Conservation (phyloP, 2,329 filamentous ascomycete species). For the Arthroderma uncinatum region DNA sequence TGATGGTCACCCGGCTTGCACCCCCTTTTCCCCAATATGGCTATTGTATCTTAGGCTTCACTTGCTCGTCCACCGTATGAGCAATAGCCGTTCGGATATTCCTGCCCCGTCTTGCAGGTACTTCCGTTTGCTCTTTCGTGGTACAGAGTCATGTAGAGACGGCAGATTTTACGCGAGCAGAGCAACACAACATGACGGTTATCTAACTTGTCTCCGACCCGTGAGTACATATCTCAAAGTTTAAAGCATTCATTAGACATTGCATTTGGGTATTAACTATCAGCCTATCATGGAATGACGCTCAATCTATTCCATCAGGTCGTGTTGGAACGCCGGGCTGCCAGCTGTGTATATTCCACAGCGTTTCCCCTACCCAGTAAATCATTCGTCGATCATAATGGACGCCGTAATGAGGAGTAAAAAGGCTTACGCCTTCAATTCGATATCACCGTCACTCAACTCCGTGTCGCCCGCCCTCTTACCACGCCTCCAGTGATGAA, state of each 20-base stretch:
- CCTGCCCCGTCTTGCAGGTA: not conserved
- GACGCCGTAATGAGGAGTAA: not conserved
- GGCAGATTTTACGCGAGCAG: not conserved
- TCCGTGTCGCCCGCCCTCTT: not conserved
- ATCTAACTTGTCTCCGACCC: not conserved
- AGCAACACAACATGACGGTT: not conserved
- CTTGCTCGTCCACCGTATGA: not conserved
- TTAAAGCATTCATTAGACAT: not conserved
- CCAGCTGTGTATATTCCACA: not conserved
- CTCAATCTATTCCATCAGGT: too few relatives aligned
- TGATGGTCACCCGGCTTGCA: not conserved
- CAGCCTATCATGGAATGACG: too few relatives aligned
- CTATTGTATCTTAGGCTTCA: not conserved
- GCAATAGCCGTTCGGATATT: not conserved
- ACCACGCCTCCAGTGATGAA: slow-evolving; percentile 4
- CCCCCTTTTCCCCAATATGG: not conserved
- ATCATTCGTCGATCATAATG: not conserved
- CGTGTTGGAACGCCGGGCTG: not conserved
- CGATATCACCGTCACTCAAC: not conserved
- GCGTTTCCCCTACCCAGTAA: not conserved
- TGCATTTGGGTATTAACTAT: not conserved
- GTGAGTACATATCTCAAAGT: not conserved
- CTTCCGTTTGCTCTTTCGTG: not conserved
- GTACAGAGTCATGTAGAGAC: not conserved
- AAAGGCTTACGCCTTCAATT: not conserved